Conservation (phyloP, 352 stramenopile species). For the Globisporangium viniferum region DNA sequence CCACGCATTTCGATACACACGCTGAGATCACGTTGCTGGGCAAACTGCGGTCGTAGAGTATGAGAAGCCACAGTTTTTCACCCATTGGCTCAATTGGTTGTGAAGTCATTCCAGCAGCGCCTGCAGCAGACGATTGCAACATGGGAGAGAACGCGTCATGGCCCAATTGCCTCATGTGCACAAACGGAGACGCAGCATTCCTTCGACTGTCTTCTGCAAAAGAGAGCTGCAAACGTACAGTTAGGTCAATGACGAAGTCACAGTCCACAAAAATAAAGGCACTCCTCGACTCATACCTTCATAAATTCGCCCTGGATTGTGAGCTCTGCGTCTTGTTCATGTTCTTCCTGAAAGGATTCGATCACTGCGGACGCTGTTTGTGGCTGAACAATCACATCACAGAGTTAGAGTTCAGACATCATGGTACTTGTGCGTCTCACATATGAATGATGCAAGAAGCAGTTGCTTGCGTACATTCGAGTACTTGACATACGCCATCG, state of each 20-base stretch:
- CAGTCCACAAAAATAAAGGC: not conserved
- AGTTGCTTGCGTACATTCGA: conserved; percentile 33
- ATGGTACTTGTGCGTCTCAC: not conserved
- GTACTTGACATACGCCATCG: conserved; percentile 83
- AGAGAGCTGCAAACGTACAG: conserved; percentile 27
- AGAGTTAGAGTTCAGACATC: not conserved
- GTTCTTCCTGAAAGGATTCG: conserved; percentile 47
- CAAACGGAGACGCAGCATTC: not conserved
- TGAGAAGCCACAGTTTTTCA: conserved; percentile 57
- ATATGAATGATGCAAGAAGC: too few relatives aligned
- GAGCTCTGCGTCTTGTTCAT: conserved; percentile 18
- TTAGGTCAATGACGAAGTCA: not conserved
- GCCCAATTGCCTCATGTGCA: conserved; percentile 9
- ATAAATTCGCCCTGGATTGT: conserved; percentile 40
- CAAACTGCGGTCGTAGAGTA: conserved; percentile 65
- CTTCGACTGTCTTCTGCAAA: conserved; percentile 36
- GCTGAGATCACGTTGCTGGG: conserved; percentile 63
- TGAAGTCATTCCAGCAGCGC: conserved; percentile 7
- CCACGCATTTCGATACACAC: conserved; percentile 45
- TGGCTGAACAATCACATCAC: conserved; percentile 23
- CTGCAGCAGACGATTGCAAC: not conserved
- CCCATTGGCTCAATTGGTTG: conserved; percentile 12
- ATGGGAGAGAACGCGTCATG: conserved; percentile 3
- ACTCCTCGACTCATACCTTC: conserved; percentile 26
- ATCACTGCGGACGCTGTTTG: conserved; percentile 48